Base-by-base conservation (phyloP, 2,329 filamentous ascomycete genomes). In the Stemphylium beticola region DNA sequence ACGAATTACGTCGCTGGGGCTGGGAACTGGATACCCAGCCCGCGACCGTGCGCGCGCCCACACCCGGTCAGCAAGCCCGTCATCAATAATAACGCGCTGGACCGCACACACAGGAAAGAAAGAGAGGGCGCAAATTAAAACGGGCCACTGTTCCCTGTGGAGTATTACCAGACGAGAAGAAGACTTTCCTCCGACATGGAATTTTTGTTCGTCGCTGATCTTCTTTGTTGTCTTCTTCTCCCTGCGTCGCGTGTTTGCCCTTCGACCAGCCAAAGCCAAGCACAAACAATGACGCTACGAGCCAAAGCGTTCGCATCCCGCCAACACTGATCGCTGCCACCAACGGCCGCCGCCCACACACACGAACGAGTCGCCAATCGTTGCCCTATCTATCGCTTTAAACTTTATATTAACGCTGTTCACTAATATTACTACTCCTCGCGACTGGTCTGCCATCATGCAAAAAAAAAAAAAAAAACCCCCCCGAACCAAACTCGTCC, bases 201-300 rank as follows among this genome's bases (percentile, higher is more conserved):
- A 4, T 24, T 24, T 7, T 7, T 2, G 2, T 24, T 4, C 6
- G 22, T 24, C 22, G 22, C 22, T 24, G 22, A 24, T 24, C 8
- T 24, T 24, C 22, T 7, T 24, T 7, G 22, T 24, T 24, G 22
- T 7, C 22, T 4, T 7, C 22, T 4, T 24, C 22, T 24, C 22
- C 6, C 5, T 24, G 22, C 22, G 8, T 24, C 22, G 22, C 22
- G 22, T 24, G 22, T 26, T n/a, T 38, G 12, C 17, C 24, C 6
- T 15, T 17, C 14, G n/a, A 18, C 32, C 32, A 34, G 32, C 32
- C 32, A n/a, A n/a, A n/a, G 4, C 40, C 40, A 33, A 47, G 32
- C 48, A 40, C 54, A 56, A 57, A 57, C 57, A 59, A 57, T 59
- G 53, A 59, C 57, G 53, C 57, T 50, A 55, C 37, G 45, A 54